A percentile compares a stretch with the other conserved stretches of the same genome.
Evolutionary conservation across 768 basidiomycete species (phyloP).

Genomic region (Panaeolus cyanescens): DNA sequence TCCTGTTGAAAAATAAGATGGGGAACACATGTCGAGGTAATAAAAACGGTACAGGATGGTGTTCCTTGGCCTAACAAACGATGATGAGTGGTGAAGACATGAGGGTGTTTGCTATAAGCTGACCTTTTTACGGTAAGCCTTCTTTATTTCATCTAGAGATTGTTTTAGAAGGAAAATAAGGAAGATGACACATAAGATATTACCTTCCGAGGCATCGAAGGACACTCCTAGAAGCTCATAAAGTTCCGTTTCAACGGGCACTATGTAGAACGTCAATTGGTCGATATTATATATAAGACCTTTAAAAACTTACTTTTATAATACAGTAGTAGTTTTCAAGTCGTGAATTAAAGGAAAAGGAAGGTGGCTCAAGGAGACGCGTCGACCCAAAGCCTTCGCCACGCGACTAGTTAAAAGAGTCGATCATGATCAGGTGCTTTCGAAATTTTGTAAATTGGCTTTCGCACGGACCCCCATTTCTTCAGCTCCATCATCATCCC

Average conservation of each 20-base stretch:
- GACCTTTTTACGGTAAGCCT: constrained; percentile 93
- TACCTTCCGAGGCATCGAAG: constrained; percentile 73
- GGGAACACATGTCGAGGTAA: not conserved
- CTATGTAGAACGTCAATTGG: constrained; percentile 29
- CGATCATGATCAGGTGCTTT: constrained; percentile 8
- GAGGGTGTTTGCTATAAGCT: constrained; percentile 10
- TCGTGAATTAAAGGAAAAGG: not conserved
- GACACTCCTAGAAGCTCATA: constrained; percentile 85
- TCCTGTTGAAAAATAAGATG: constrained; percentile 22
- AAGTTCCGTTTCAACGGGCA: constrained; percentile 77
- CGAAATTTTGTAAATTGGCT: constrained; percentile 30
- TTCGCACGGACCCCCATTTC: not conserved
- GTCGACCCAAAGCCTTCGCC: constrained; percentile 10
- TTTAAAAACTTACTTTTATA: not conserved
- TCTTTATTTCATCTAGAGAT: constrained; percentile 80
- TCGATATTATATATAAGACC: not conserved
- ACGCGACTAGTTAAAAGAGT: constrained; percentile 7
- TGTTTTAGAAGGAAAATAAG: constrained; percentile 14
- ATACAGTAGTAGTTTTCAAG: not conserved
- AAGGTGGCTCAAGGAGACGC: not conserved
- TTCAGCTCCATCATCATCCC: not conserved
- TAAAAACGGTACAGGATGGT: constrained; percentile 67
- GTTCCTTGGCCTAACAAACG: constrained; percentile 70
- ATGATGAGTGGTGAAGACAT: constrained; percentile 9
- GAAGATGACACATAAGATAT: constrained; percentile 5